phyloP scores from a whole-genome alignment of 2,329 filamentous ascomycete genomes.

The Sclerotinia minor region DNA sequence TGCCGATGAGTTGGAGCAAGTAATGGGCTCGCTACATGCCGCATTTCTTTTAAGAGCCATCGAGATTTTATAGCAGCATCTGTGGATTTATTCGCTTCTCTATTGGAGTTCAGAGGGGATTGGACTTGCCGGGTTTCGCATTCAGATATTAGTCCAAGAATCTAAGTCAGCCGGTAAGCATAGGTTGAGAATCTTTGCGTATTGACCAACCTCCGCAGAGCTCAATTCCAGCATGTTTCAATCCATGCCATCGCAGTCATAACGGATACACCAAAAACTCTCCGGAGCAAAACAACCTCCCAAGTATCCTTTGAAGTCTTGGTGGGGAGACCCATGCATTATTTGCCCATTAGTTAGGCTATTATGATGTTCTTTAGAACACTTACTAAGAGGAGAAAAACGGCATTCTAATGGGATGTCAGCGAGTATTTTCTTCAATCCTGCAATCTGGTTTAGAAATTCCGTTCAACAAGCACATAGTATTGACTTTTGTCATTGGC shows the following conservation, averaged over 20 bases:
- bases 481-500: neutral
- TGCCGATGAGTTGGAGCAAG: neutral
- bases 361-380: neutral
- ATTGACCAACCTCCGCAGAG: neutral
- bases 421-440: neutral
- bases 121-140: neutral
- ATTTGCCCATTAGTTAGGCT: neutral
- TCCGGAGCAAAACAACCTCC: neutral
- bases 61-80: neutral
- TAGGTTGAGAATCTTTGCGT: neutral
- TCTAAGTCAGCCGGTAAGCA: neutral
- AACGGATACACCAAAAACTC: neutral
- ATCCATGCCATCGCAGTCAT: neutral
- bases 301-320: neutral
- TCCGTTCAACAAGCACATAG: neutral
- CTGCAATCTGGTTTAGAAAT: neutral
- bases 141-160: neutral
- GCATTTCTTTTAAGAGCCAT: neutral
- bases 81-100: neutral
- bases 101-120: neutral
- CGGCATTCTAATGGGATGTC: neutral
- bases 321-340: neutral
- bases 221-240: neutral
- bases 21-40: neutral
- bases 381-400: neutral